Evolutionary conservation across 2,329 filamentous ascomycete genomes (phyloP).

Genomic region (Raffaelea arxii): DNA sequence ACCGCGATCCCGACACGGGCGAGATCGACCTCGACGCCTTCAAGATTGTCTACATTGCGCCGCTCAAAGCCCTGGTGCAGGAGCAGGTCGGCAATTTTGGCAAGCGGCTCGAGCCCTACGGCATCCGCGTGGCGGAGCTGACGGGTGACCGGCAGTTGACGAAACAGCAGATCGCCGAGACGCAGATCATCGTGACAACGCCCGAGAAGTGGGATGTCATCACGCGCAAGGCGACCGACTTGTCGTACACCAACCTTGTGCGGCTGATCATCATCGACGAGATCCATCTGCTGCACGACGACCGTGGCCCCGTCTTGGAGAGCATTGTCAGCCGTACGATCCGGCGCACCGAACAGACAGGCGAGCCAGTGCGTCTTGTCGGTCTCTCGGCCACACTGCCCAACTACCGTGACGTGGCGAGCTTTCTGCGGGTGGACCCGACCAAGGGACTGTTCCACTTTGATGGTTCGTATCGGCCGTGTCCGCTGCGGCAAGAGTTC

Average conservation of each 20-base stretch:
- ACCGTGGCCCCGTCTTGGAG: constrained; percentile 91
- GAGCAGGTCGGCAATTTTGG: constrained; percentile 98
- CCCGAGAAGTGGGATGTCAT: constrained; percentile 99
- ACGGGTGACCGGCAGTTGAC: constrained; percentile 97
- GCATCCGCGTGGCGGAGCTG: constrained; percentile 87
- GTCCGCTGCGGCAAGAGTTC: constrained; percentile 91
- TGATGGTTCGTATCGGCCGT: constrained; percentile 86
- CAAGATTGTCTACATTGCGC: constrained; percentile 97
- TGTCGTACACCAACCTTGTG: constrained; percentile 95
- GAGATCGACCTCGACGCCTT: constrained; percentile 93
- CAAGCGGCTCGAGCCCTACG: constrained; percentile 79
- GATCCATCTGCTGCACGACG: constrained; percentile 94
- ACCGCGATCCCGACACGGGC: constrained; percentile 80
- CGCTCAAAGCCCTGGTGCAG: constrained; percentile 88
- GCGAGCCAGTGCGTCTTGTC: constrained; percentile 82
- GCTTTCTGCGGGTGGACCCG: constrained; percentile 83
- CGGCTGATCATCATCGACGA: constrained; percentile 94
- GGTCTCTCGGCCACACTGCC: constrained; percentile 91
- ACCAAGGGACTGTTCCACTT: constrained; percentile 90
- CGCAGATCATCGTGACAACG: constrained; percentile 95
- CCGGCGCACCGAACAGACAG: constrained; percentile 84
- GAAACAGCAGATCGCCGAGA: constrained; percentile 96
- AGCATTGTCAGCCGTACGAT: constrained; percentile 95
- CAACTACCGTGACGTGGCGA: constrained; percentile 93
- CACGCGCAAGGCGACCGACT: constrained; percentile 91